A percentile compares a stretch with the other conserved stretches of the same genome.
Conservation (phyloP, 23 red algal genomes). For the Gracilariopsis chorda region DNA sequence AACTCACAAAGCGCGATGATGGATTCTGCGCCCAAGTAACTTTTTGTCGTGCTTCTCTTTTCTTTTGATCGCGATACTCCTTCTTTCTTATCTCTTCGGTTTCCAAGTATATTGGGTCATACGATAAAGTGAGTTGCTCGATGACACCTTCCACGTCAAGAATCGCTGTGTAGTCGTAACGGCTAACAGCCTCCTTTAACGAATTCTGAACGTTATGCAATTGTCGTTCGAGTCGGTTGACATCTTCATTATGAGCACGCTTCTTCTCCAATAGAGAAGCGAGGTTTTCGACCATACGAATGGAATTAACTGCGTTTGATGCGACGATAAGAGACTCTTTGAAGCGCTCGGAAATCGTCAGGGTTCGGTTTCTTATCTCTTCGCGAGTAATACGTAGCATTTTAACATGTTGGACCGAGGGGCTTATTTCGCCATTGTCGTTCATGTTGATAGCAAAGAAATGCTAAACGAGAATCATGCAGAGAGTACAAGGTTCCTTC, state of each 20-base stretch:
- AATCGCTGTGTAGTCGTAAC: conserved; percentile 27
- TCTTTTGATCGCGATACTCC: neutral
- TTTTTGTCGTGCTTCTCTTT: neutral
- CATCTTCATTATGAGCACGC: neutral
- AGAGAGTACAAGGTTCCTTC: too few species aligned
- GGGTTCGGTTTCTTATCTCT: neutral
- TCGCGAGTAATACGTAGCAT: neutral
- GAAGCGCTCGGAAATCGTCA: neutral
- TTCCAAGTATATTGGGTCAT: conserved; percentile 56
- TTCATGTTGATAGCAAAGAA: neutral
- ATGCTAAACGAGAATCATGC: too few species aligned
- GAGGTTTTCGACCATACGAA: conserved; percentile 43
- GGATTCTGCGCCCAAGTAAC: conserved; percentile 11
- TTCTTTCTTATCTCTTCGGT: conserved; percentile 10
- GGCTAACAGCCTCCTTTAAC: conserved; percentile 1
- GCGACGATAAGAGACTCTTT: neutral
- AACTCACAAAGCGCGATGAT: conserved; percentile 28
- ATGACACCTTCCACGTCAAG: neutral
- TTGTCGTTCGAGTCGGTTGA: neutral
- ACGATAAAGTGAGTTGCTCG: conserved; percentile 26
- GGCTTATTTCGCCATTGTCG: neutral
- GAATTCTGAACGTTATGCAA: neutral
- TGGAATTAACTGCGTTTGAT: conserved; percentile 7
- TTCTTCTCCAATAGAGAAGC: neutral
- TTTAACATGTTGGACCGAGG: neutral